Percentiles rank a stretch among this genome's conserved stretches.
Evolutionary conservation across 768 basidiomycete genomes (phyloP).

Genomic region (Lactifluus subvellereus): DNA sequence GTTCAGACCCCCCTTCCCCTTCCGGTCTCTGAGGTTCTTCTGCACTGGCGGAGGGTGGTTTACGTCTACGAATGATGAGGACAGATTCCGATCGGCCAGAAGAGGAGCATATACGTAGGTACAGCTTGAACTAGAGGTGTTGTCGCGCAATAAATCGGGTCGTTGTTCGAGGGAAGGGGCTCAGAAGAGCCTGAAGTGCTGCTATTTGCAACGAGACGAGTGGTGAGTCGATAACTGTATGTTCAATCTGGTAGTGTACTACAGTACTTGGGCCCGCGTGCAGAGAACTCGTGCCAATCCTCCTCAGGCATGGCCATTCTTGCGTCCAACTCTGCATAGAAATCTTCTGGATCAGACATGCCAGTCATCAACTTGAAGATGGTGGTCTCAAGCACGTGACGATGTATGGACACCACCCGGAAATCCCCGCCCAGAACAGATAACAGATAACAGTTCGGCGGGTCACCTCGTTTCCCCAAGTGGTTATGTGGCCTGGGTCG

Average conservation of each 20-base stretch:
- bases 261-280: not conserved
- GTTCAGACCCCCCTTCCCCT: not conserved
- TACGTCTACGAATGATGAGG: slow-evolving; percentile 11
- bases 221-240: not conserved
- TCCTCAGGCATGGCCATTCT: slow-evolving; percentile 21
- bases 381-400: slow-evolving; percentile 17
- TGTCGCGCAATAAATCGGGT: not conserved
- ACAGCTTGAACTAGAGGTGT: not conserved
- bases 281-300: not conserved
- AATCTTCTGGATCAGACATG: slow-evolving; percentile 9
- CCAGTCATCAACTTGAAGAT: too few species aligned
- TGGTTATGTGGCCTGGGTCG: too few species aligned
- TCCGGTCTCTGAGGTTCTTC: not conserved
- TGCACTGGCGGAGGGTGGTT: not conserved
- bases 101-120: slow-evolving; percentile 3
- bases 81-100: not conserved
- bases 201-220: not conserved
- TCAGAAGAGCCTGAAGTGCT: not conserved
- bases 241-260: not conserved
- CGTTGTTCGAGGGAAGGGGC: not conserved
- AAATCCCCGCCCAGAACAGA: too few species aligned
- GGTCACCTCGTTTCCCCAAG: too few species aligned
- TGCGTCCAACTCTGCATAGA: slow-evolving; percentile 22
- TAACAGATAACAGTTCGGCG: too few species aligned
- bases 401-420: not conserved